These are phyloP conservation scores for Clarireedia sp. DNA, from an alignment of 2,329 filamentous ascomycete species.

Conservation along the genomic window DNA sequence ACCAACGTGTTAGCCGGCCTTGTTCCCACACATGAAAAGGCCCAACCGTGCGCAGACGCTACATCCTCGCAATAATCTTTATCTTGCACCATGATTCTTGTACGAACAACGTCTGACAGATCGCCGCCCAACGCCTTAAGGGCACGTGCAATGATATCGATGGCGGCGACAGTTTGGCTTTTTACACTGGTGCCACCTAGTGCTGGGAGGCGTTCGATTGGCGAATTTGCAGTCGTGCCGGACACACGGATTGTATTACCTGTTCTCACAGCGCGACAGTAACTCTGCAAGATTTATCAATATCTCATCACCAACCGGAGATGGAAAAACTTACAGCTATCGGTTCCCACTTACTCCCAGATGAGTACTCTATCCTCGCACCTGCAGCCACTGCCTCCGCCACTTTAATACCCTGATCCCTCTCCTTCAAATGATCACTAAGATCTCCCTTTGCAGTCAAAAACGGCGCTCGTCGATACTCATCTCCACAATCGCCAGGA, in stretches of 20 bases:
- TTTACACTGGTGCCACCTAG: conserved; percentile 15
- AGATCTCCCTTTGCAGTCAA: conserved; percentile 27
- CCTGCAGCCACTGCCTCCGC: conserved; percentile 18
- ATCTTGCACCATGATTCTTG: conserved; percentile 23
- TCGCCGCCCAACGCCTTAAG: conserved; percentile 24
- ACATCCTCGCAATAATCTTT: conserved; percentile 24
- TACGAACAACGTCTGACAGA: conserved; percentile 26
- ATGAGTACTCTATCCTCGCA: conserved; percentile 25
- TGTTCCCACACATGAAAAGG: conserved; percentile 23
- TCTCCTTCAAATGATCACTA: conserved; percentile 24
- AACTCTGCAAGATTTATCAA: conserved; percentile 5
- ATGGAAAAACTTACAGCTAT: conserved; percentile 21
- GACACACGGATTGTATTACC: conserved; percentile 25
- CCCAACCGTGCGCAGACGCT: conserved; percentile 26
- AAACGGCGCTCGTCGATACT: conserved; percentile 29
- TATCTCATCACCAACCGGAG: background rate
- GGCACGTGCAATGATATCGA: conserved; percentile 26
- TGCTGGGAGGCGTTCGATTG: conserved; percentile 4
- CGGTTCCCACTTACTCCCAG: conserved; percentile 28
- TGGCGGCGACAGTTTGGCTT: conserved; percentile 26
- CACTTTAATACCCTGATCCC: conserved; percentile 8
- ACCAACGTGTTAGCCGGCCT: conserved; percentile 16
- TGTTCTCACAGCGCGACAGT: conserved; percentile 27
- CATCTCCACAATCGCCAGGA: conserved; percentile 30
- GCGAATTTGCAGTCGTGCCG: conserved; percentile 30